Evolutionary conservation across 768 basidiomycete species (phyloP).

Genomic region (Rhodotorula toruloides): DNA sequence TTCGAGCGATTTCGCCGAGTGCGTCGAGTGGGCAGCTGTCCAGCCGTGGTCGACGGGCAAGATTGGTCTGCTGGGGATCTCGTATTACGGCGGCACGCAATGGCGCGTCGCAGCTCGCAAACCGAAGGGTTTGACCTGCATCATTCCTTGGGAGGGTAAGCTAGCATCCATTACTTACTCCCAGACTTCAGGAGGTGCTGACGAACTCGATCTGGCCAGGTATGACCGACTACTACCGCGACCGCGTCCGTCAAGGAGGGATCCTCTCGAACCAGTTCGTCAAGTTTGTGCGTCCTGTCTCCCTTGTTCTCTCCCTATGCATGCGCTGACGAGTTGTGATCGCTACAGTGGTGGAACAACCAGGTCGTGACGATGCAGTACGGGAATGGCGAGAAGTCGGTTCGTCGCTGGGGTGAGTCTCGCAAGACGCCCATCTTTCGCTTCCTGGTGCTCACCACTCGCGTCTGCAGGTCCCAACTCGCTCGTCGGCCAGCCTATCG

Average conservation of each 20-base stretch:
- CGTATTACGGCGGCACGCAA: slow-evolving; percentile 41
- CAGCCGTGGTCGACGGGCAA: slow-evolving; percentile 42
- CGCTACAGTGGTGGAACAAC: slow-evolving; percentile 32
- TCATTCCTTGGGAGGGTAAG: slow-evolving; percentile 40
- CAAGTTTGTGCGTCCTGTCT: slow-evolving; percentile 2
- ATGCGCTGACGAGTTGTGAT: neutral
- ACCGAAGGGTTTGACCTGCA: slow-evolving; percentile 40
- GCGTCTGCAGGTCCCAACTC: neutral
- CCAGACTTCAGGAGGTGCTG: too few relatives aligned
- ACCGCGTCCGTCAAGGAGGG: slow-evolving; percentile 39
- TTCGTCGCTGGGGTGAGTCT: slow-evolving; percentile 23
- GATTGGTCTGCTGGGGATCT: slow-evolving; percentile 43
- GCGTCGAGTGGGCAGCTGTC: slow-evolving; percentile 43
- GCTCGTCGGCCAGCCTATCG: neutral
- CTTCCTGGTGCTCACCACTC: neutral
- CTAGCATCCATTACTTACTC: neutral
- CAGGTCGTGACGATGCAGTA: slow-evolving; percentile 40
- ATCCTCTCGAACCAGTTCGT: slow-evolving; percentile 38
- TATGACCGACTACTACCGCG: slow-evolving; percentile 40
- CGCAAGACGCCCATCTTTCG: neutral
- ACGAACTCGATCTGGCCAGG: neutral
- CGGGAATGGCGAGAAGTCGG: slow-evolving; percentile 21
- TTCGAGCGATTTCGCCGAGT: slow-evolving; percentile 42
- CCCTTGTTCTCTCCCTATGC: neutral
- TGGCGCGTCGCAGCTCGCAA: slow-evolving; percentile 41